A percentile compares a stretch with the other conserved stretches of the same genome.
phyloP scores from a whole-genome alignment of 2,329 filamentous ascomycete genomes.

The Pyrenophora teres region DNA sequence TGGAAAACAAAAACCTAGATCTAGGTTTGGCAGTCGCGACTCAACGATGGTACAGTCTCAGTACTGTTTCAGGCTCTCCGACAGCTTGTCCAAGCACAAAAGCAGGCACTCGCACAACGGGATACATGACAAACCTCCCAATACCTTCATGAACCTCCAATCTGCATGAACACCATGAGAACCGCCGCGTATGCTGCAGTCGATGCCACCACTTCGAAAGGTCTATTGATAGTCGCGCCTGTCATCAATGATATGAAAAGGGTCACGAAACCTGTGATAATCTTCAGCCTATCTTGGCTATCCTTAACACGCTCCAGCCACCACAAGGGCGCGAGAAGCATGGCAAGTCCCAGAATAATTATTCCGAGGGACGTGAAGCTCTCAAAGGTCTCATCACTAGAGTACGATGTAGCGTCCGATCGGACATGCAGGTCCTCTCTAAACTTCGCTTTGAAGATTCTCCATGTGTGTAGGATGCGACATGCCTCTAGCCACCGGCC shows the following conservation, averaged over 20 bases:
- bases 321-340: slow-evolving; percentile 35
- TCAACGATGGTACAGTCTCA: too few relatives aligned
- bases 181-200: slow-evolving; percentile 23
- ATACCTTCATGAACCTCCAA: not conserved
- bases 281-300: slow-evolving; percentile 9
- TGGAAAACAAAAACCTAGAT: too few relatives aligned
- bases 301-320: slow-evolving; percentile 17
- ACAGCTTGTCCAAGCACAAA: too few relatives aligned
- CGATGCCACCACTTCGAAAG: slow-evolving; percentile 29
- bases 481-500: slow-evolving; percentile 1
- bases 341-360: slow-evolving; percentile 10
- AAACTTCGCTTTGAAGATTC: slow-evolving; percentile 14
- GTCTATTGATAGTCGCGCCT: slow-evolving; percentile 18
- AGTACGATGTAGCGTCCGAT: slow-evolving; percentile 13
- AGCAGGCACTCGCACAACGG: too few relatives aligned
- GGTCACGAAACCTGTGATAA: slow-evolving; percentile 32
- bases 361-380: slow-evolving; percentile 13
- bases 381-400: slow-evolving; percentile 18
- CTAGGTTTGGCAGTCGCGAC: too few relatives aligned
- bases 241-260: slow-evolving; percentile 23
- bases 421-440: slow-evolving; percentile 2
- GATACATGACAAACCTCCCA: not conserved
- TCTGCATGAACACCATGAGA: slow-evolving; percentile 1
- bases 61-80: too few relatives aligned
- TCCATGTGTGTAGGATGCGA: slow-evolving; percentile 5